Percentiles rank a stretch among this genome's conserved stretches.
Evolutionary conservation across 345 rosid species (phyloP).

Genomic region (Excoecaria agallocha): DNA sequence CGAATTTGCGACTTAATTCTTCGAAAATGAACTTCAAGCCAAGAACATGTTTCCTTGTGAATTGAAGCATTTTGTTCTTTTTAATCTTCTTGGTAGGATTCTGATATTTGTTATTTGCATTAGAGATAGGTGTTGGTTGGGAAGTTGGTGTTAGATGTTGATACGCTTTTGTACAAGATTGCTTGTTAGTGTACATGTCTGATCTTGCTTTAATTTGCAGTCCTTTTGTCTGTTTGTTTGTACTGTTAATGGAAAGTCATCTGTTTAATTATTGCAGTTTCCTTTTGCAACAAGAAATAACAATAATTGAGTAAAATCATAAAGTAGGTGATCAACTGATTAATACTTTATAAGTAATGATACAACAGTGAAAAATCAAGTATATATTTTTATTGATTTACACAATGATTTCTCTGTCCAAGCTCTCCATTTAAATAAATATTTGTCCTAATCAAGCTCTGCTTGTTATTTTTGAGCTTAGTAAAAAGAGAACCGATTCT

Average conservation of each 20-base stretch:
- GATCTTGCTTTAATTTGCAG: slow-evolving; percentile 29
- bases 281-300: background rate
- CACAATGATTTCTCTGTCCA: too few species aligned
- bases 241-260: slow-evolving; percentile 8
- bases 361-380: too few species aligned
- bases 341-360: too few species aligned
- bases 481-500: too few species aligned
- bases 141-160: background rate
- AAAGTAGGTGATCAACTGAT: too few species aligned
- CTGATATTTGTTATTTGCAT: slow-evolving; percentile 11
- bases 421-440: too few species aligned
- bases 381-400: too few species aligned
- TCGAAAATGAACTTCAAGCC: too few species aligned
- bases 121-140: slow-evolving; percentile 14
- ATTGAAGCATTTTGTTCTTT: background rate
- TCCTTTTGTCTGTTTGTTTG: slow-evolving; percentile 19
- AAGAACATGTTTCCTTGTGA: too few species aligned
- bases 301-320: background rate
- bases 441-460: too few species aligned
- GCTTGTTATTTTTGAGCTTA: too few species aligned
- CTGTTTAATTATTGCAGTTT: background rate
- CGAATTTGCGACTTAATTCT: too few species aligned
- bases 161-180: slow-evolving; percentile 13
- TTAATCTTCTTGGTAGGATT: slow-evolving; percentile 21
- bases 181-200: slow-evolving; percentile 10